Evolutionary conservation across 352 stramenopile species (phyloP).

Genomic region (Peronospora tabacina): DNA sequence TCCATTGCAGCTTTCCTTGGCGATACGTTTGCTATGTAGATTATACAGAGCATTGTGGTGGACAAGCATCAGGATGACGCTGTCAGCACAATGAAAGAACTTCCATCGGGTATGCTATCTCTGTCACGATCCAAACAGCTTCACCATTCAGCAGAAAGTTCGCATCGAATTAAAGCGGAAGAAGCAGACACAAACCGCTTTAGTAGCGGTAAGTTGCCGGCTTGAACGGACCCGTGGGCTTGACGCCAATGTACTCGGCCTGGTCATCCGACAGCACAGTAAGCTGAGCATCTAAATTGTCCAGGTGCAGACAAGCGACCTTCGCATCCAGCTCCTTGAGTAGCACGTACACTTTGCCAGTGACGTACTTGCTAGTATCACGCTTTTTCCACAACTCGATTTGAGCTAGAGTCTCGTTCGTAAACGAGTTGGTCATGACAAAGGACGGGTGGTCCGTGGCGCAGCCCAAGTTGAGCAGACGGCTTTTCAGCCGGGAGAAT

Average conservation of each 20-base stretch:
- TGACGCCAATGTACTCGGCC: slow-evolving; percentile 97
- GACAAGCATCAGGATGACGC: slow-evolving; percentile 18
- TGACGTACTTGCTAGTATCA: slow-evolving; percentile 92
- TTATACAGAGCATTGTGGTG: slow-evolving; percentile 31
- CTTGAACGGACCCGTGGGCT: slow-evolving; percentile 93
- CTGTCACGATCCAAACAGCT: slow-evolving; percentile 15
- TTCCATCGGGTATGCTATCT: slow-evolving; percentile 14
- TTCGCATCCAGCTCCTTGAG: slow-evolving; percentile 98
- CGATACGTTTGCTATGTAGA: slow-evolving; percentile 9
- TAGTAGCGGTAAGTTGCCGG: slow-evolving; percentile 98
- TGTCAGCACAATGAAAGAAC: slow-evolving; percentile 34
- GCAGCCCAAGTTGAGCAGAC: slow-evolving; percentile 97
- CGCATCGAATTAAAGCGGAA: slow-evolving; percentile 5
- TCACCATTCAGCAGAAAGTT: slow-evolving; percentile 7
- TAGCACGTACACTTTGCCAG: slow-evolving; percentile 96
- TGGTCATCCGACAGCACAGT: slow-evolving; percentile 93
- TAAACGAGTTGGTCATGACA: slow-evolving; percentile 99
- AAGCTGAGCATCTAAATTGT: slow-evolving; percentile 93
- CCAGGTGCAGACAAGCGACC: slow-evolving; percentile 95
- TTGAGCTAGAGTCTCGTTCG: slow-evolving; percentile 98
- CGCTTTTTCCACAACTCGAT: slow-evolving; percentile 97
- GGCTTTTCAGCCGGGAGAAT: slow-evolving; percentile 97
- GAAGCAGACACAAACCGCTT: slow-evolving; percentile 7
- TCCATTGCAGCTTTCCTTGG: slow-evolving; percentile 7
- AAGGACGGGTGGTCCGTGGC: slow-evolving; percentile 98